Evolutionary conservation across 2,329 filamentous ascomycete genomes (phyloP), one percentile per base, ranked within the genome.

Genomic region (Pseudogymnoascus sp.): DNA sequence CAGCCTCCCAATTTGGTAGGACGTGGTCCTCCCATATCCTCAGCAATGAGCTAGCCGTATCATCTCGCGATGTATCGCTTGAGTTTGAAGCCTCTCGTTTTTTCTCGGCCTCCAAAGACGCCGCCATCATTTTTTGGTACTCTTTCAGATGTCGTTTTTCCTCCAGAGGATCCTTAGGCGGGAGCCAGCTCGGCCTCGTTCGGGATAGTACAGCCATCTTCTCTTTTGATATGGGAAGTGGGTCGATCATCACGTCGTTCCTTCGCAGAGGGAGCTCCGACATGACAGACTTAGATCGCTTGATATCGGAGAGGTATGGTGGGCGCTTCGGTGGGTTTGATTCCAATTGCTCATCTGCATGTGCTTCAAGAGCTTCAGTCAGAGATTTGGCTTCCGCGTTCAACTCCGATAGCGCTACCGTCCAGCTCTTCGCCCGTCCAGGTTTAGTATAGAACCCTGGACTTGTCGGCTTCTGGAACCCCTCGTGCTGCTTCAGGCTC

Each of bases 111-210:
- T 84, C 83, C 60, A 78, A 73, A 67, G 84, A 86, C 48, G 77
- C 78, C 0, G 79, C 80, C 87, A 93, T 90, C 88, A 94, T 92
- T 73, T 82, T 86, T 74, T 92, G 87, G 71, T 92, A 94, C 72
- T 94, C 86, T 70, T 84, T 92, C 67, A 99, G 73, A 74, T 99
- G 94, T 67, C 87, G 87, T 72, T 85, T 89, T 76, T 99, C 94
- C 74, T 99, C 94, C 61, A 89, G 89, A 1, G 91, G 92, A 67
- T 94, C 87, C 75, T 94, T 94, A 1, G 90, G 90, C 0, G 90
- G 90, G 2, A 94, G 78, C 90, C 90, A 94, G 1, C 88, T 92
- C 0, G 90, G 90, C 37, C 90, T 81, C 1, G 90, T 94, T 15
- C 90, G 82, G 25, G 88, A 91, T 21, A 94, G 78, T 1, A 92